Evolutionary conservation across 257 asterid genomes (phyloP), one percentile per base, ranked within the genome.

Genomic region (Solanum arcanum): DNA sequence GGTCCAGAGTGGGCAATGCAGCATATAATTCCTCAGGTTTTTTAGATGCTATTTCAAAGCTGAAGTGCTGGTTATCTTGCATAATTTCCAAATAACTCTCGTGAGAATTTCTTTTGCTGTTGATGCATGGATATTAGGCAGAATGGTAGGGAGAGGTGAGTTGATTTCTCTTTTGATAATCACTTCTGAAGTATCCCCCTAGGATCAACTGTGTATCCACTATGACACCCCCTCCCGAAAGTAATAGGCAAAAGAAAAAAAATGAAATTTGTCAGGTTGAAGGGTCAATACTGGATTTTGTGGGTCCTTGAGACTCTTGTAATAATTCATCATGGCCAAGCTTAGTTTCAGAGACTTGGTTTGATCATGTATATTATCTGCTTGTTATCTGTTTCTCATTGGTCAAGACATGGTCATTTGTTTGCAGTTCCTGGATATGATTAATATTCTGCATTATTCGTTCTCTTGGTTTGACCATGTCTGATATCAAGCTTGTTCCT

Each of bases 1-100:
- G 93, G 94, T 85, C 94, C 93, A 7, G 93, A 92, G 68, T 92
- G 94, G 94, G 93, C 93, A 73, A 91, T 91, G 91, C 94, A 93
- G 81, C 95, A 93, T 86, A 92, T 93, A 75, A 62, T 93, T 89
- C 95, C 96, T 16, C 96, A 93, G 94, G 96, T 92, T 84, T 86
- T 88, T 47, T 47, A 39, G 16, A 64, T 14, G 74, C 37, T 35
- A 37, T 35, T 41, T 46, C 35, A n/a, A 16, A 41, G 9, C 21
- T 37, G 37, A 37, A 41, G 42, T 81, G 77, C 69, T 59, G 37
- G 3, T 41, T 72, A 15, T 49, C 73, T 60, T 42, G 82, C 52
- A 74, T 37, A 1, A 23, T 33, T 73, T 37, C 46, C 25, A 39
- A 39, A 20, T 23, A 75, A 21, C 33, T 39, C 15, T 7, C 4